Conservation (phyloP, 192 early-diverging fungal genomes). For the Geranomyces variabilis region DNA sequence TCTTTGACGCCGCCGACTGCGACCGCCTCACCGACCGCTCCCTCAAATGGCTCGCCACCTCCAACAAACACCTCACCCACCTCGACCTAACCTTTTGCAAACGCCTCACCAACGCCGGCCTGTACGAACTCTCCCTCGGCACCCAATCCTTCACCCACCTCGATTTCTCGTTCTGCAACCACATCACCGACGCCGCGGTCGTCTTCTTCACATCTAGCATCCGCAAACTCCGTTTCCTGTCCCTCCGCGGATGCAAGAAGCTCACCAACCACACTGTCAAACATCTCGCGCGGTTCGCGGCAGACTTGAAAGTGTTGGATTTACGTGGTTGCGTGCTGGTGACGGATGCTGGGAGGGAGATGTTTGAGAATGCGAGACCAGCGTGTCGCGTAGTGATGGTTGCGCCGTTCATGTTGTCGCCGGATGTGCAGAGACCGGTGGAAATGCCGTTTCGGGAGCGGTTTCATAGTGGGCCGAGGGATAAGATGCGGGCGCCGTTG, state of each 20-base stretch:
- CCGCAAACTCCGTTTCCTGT: conserved; percentile 34
- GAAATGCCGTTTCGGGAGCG: conserved; percentile 38
- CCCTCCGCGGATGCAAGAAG: conserved; percentile 44
- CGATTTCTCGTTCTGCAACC: conserved; percentile 45
- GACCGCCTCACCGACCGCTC: conserved; percentile 56
- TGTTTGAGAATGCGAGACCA: conserved; percentile 16
- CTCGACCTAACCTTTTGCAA: conserved; percentile 54
- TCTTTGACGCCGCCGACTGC: conserved; percentile 50
- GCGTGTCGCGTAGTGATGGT: conserved; percentile 18
- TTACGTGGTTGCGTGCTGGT: conserved; percentile 44
- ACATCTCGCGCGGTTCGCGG: conserved; percentile 35
- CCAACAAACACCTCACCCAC: conserved; percentile 39
- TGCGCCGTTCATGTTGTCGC: conserved; percentile 26
- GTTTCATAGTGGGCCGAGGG: conserved; percentile 41
- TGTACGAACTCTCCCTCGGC: conserved; percentile 53
- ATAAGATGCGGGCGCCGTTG: conserved; percentile 12
- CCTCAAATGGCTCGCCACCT: conserved; percentile 55
- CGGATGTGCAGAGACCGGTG: conserved; percentile 29
- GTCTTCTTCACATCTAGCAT: conserved; percentile 45
- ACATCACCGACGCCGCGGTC: conserved; percentile 51
- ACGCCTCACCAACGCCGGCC: conserved; percentile 51
- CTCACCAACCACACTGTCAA: conserved; percentile 46
- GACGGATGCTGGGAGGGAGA: conserved; percentile 23
- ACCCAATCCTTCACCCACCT: conserved; percentile 42
- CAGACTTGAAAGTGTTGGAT: conserved; percentile 27